Percentiles rank a stretch among this genome's conserved stretches.
phyloP scores from a whole-genome alignment of 1,284 basidiomycete species.

The Fomitopsis pinicola region DNA sequence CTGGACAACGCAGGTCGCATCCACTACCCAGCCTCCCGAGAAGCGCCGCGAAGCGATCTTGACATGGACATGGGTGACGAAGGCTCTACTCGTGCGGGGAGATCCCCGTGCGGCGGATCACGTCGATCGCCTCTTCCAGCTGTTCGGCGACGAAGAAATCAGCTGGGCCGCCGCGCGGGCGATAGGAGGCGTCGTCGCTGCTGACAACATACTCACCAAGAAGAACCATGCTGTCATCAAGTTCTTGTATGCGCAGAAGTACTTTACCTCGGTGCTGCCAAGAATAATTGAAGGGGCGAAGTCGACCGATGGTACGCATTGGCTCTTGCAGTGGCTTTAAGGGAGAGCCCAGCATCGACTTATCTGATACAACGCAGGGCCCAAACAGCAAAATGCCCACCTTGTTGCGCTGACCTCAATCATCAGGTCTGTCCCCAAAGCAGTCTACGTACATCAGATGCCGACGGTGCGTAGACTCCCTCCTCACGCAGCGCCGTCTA shows the following conservation, averaged over 20 bases:
- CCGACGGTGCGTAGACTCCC: conserved; percentile 45
- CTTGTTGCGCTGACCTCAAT: conserved; percentile 84
- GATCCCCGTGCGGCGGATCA: conserved; percentile 56
- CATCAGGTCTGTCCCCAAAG: conserved; percentile 77
- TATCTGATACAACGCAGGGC: conserved; percentile 28
- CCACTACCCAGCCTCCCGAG: conserved; percentile 25
- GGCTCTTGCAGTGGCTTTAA: not conserved
- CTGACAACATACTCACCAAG: conserved; percentile 68
- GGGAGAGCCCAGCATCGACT: not conserved
- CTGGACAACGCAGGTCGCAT: conserved; percentile 44
- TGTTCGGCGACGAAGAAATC: conserved; percentile 59
- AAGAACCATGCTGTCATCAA: conserved; percentile 72
- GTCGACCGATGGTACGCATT: conserved; percentile 36
- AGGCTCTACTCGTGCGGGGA: conserved; percentile 74
- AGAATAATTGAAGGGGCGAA: conserved; percentile 65
- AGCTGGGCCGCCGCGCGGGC: conserved; percentile 70
- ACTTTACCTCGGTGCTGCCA: conserved; percentile 74
- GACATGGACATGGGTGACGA: conserved; percentile 75
- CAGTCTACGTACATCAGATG: conserved; percentile 67
- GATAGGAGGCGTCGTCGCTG: conserved; percentile 60
- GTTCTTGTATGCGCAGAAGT: conserved; percentile 85
- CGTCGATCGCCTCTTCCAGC: conserved; percentile 61
- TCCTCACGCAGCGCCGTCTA: not conserved
- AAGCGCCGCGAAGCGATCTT: conserved; percentile 51
- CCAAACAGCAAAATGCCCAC: conserved; percentile 59